Conservation (phyloP, 768 basidiomycete genomes). For the Xerocomellus chrysenteron region DNA sequence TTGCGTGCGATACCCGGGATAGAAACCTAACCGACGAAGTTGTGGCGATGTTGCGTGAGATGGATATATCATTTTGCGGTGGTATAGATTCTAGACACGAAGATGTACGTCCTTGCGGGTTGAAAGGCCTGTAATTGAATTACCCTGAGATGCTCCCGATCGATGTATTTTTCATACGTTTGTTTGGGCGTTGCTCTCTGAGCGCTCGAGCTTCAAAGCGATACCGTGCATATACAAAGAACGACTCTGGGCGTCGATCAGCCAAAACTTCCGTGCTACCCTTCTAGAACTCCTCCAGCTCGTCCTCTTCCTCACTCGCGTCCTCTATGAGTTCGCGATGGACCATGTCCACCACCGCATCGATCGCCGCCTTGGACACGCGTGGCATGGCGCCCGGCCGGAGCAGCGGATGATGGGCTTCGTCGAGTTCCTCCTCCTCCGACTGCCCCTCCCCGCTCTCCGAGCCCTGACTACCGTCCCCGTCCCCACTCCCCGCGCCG, state of each 20-base stretch:
- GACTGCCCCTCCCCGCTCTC: constrained; percentile 39
- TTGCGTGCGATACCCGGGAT: too few species aligned
- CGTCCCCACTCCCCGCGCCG: constrained; percentile 22
- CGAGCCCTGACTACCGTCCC: constrained; percentile 29
- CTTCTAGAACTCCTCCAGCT: constrained; percentile 42
- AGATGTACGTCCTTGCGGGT: too few species aligned
- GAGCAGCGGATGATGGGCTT: constrained; percentile 59
- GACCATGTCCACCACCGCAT: constrained; percentile 66
- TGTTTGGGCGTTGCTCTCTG: too few species aligned
- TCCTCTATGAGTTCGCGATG: constrained; percentile 48
- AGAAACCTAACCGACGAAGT: too few species aligned
- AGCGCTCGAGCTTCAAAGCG: too few species aligned
- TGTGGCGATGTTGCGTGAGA: too few species aligned
- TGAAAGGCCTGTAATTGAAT: too few species aligned
- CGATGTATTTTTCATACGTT: too few species aligned
- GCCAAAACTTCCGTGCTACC: neutral
- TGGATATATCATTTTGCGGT: too few species aligned
- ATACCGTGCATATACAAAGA: neutral
- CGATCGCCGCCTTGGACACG: constrained; percentile 64
- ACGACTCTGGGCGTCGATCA: neutral
- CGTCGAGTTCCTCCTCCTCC: constrained; percentile 49
- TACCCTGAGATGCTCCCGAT: too few species aligned
- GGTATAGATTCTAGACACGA: too few species aligned
- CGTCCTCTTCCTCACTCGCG: constrained; percentile 42
- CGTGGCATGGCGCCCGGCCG: constrained; percentile 65